Evolutionary conservation across 2,329 filamentous ascomycete genomes (phyloP).

Genomic region (Helicocarpus griseus): DNA sequence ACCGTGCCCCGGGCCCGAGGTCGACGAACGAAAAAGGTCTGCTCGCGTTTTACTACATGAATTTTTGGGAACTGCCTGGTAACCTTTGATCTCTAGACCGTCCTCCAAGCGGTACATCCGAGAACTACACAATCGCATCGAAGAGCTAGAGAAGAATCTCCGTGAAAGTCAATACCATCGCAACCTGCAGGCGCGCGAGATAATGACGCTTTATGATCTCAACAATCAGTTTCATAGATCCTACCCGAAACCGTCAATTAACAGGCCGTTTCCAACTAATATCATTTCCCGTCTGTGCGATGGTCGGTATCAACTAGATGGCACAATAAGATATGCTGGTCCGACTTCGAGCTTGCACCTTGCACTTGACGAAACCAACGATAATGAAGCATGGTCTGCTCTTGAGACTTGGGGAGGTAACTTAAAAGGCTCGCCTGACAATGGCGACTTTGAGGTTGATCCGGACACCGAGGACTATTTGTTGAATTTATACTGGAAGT

Average conservation of each 20-base stretch:
- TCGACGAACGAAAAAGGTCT: conserved; percentile 8
- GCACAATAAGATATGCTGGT: neutral
- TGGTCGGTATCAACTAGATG: conserved; percentile 7
- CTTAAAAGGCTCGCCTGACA: neutral
- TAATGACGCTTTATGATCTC: conserved; percentile 4
- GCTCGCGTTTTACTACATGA: neutral
- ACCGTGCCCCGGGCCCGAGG: conserved; percentile 5
- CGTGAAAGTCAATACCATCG: conserved; percentile 4
- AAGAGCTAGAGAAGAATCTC: conserved; percentile 10
- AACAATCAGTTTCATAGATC: conserved; percentile 5
- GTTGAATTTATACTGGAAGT: conserved; percentile 8
- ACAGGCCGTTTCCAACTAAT: neutral
- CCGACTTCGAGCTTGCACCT: conserved; percentile 9
- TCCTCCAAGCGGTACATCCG: conserved; percentile 12
- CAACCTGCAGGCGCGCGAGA: neutral
- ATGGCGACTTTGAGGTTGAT: conserved; percentile 4
- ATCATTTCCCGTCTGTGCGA: conserved; percentile 6
- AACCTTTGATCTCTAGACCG: conserved; percentile 5
- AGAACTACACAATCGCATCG: conserved; percentile 9
- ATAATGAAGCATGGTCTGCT: conserved; percentile 2
- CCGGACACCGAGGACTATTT: conserved; percentile 6
- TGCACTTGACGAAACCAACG: conserved; percentile 1
- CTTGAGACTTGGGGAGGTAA: conserved; percentile 5
- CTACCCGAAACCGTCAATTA: conserved; percentile 1
- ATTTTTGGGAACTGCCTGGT: neutral